Base-by-base conservation (phyloP, 768 basidiomycete genomes). In the Tylopilus cervinicoccineus region DNA sequence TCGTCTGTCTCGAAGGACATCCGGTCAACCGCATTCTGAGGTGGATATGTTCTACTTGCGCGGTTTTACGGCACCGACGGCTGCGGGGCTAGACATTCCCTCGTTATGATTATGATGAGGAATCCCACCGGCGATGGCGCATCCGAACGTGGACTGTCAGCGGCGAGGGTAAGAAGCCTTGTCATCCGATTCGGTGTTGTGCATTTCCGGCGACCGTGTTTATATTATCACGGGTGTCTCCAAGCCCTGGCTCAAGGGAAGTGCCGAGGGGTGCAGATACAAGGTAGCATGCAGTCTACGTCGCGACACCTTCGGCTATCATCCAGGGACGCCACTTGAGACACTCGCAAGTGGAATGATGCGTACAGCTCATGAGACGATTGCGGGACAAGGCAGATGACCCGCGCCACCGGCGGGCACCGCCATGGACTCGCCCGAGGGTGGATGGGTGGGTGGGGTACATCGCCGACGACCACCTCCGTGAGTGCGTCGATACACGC, bases 171-270 rank as follows among this genome's bases (percentile, higher is more conserved):
- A 20, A 48, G 56, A 58, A 43, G 48, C 28, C 34, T 16, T 28
- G 16, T 22, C 34, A 41, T 46, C 26, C 27, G 14, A 51, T 22
- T 48, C 41, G 55, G 56, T 1, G 28, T 19, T 41, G 38, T 17
- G 19, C 24, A 55, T 51, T 39, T 46, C 56, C 51, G 51, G 38
- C 28, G 29, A 28, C n/a, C n/a, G 13, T 22, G n/a, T 12, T 38
- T 42, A 27, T 28, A 20, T 27, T 22, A 42, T 23, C 31, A 28
- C 13, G 29, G n/a, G 22, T 22, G 19, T 37, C 20, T 14, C 14
- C 27, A 20, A 31, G 10, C n/a, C 5, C n/a, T n/a, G 32, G n/a
- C 36, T 28, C 45, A 16, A 44, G 24, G 20, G 34, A 28, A 20
- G 7, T 32, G 17, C 31, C 17, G 28, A 11, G 11, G 23, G 28